Evolutionary conservation across 1,284 basidiomycete species (phyloP).

Genomic region (Pascua guehoae): DNA sequence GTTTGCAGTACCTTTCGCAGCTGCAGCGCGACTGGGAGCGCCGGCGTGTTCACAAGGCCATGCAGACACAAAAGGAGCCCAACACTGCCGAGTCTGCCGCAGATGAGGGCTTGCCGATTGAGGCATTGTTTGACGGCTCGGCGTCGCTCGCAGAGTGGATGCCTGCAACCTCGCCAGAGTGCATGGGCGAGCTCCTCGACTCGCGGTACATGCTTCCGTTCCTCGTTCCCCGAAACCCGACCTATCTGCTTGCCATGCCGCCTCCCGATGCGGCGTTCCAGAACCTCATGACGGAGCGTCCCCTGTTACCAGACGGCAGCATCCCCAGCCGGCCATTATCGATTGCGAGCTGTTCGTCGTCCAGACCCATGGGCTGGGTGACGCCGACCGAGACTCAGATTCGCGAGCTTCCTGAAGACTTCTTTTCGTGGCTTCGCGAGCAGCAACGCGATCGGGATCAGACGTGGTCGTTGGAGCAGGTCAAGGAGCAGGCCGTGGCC

Average conservation of each 20-base stretch:
- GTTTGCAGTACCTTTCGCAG: conserved; percentile 85
- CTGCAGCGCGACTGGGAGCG: conserved; percentile 95
- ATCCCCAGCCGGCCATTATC: conserved; percentile 28
- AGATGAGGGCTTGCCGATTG: conserved; percentile 53
- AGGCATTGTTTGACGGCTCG: conserved; percentile 69
- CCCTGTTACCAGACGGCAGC: conserved; percentile 27
- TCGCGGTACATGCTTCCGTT: conserved; percentile 89
- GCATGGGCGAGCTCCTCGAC: conserved; percentile 81
- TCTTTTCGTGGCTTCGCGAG: conserved; percentile 44
- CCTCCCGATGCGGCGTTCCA: conserved; percentile 36
- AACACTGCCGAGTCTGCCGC: neutral
- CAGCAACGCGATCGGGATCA: conserved; percentile 19
- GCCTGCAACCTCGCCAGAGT: conserved; percentile 69
- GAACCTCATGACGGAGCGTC: conserved; percentile 25
- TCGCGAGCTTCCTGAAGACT: conserved; percentile 38
- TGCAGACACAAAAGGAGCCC: conserved; percentile 55
- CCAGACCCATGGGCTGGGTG: conserved; percentile 37
- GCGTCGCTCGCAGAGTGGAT: conserved; percentile 67
- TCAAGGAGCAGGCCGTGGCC: too few relatives aligned
- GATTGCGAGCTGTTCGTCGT: conserved; percentile 35
- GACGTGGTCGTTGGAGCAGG: neutral
- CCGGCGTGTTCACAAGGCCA: conserved; percentile 73
- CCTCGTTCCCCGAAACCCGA: conserved; percentile 72
- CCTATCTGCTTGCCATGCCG: conserved; percentile 64
- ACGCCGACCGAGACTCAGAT: conserved; percentile 4